Base-by-base conservation (phyloP, 1,139 yeast species). In the Kodamaea plutei region DNA sequence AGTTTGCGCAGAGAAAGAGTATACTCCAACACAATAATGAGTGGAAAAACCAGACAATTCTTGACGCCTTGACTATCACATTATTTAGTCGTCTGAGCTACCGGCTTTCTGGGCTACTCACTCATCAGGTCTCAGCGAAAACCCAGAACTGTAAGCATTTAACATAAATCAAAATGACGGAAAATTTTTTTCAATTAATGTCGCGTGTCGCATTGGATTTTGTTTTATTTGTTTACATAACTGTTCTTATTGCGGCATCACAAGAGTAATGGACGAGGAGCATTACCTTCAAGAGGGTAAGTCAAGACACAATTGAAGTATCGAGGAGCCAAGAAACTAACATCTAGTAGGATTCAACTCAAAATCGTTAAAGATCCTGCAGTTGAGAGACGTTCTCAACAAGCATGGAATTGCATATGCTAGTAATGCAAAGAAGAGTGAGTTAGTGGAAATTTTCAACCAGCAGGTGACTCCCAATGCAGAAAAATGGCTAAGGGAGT, bases 361-460 rank as follows among this genome's bases (percentile, higher is more conserved):
- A 8, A 62, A 64, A 25, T 57, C 70, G 22, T 58, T 82, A 41
- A 79, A 76, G 26, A 76, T 80, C 21, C 73, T 84, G 5, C 75
- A 81, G 37, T 63, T 87, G 46, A 68, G 91, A 43, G 68, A 76
- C 23, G 64, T 84, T 23, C 63, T 87, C 36, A 56, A 65, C 20
- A 75, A 72, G 33, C 71, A 84, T 50, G 63, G 69, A n/a, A 64
- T 85, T 14, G 56, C 57, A 6, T 78, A 66, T 47, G 69, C 80
- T 1, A 64, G 83, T 4, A 67, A 73, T 31, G 77, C 84, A 7
- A 81, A 77, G 48, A 87, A 87, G 53, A 56, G 71, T 4, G 75
- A 72, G 7, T 61, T 84, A 36, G 56, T 84, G 6, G 61, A 60
- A 11, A 49, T 81, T 5, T 84, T 79, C 50, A 56, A 66, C 11